Evolutionary conservation across 139 green algal species (phyloP), one percentile per base, ranked within the genome.

Genomic region (Asterochloris erici): DNA sequence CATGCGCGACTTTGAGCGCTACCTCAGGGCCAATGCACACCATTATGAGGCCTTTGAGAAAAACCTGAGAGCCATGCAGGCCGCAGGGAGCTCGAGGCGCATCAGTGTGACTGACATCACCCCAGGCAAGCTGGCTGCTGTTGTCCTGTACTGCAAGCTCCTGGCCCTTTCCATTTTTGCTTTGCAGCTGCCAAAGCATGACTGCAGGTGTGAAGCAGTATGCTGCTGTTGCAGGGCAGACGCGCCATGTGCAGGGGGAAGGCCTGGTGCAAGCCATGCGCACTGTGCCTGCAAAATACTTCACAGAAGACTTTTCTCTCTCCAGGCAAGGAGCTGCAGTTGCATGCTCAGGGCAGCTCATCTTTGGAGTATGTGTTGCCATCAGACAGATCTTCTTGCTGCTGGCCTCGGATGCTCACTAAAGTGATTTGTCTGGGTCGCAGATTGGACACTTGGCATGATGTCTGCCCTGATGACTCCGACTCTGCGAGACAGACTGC

Each of bases 231-330:
- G 69, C 63, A 83, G 75, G 78, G 28, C 74, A 84, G 11, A 21
- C 63, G 60, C 68, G 47, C 13, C 68, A 75, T 28, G 61, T 62
- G 61, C 90, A 93, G 77, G 93, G 93, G 2, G 91, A 96, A 68
- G 92, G 93, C 0, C 88, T 97, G 71, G 87, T 94, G 66, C 81
- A 89, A 47, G 92, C 94, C 15, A 89, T 96, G 87, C 86, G 86
- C 29, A 71, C 86, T 27, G 93, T 97, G 71, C 94, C 94, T 12
- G 82, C 81, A 11, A 70, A 90, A 12, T 97, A 91, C 88, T 97
- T 97, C 86, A 85, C 90, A 24, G 91, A 96, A 70, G 89, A 91
- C 63, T 97, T 96, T 47, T 86, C 87, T 12, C 82, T 95, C 26
- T 82, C 87, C 70, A 89, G 85, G 90, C 91, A 62, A 13, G 13